Evolutionary conservation across 257 asterid genomes (phyloP).

Genomic region (Solanum megistacrolobum): DNA sequence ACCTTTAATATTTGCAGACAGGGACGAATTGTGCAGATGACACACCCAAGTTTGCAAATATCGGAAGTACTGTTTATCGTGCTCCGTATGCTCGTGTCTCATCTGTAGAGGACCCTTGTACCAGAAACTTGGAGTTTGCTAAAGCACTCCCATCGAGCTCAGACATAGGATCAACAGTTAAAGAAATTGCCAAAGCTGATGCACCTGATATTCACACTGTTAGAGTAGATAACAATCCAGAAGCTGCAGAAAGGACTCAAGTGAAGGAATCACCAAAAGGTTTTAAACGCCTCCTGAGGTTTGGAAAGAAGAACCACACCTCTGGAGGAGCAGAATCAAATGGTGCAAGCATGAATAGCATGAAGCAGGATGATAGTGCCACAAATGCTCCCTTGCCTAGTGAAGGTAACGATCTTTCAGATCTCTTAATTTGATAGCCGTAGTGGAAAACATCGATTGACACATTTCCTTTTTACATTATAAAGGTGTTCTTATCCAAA

Average conservation of each 20-base stretch:
- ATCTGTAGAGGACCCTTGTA: slow-evolving; percentile 58
- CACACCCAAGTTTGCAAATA: slow-evolving; percentile 17
- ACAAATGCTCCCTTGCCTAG: slow-evolving; percentile 35
- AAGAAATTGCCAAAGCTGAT: slow-evolving; percentile 32
- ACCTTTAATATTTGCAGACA: slow-evolving; percentile 24
- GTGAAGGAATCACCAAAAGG: slow-evolving; percentile 77
- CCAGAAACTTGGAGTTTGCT: slow-evolving; percentile 32
- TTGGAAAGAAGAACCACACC: slow-evolving; percentile 68
- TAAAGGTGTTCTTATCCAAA: background rate
- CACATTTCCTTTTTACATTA: background rate
- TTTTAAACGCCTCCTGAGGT: slow-evolving; percentile 63
- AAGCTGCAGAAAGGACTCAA: slow-evolving; percentile 32
- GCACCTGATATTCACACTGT: slow-evolving; percentile 31
- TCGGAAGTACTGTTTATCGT: slow-evolving; percentile 24
- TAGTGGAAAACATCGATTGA: background rate
- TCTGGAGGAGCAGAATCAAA: slow-evolving; percentile 59
- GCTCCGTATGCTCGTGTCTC: slow-evolving; percentile 66
- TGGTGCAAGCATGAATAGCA: slow-evolving; percentile 29
- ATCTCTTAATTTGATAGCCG: background rate
- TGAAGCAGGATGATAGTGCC: slow-evolving; percentile 28
- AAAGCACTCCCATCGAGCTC: slow-evolving; percentile 30
- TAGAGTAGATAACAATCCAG: slow-evolving; percentile 32
- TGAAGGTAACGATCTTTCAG: slow-evolving; percentile 50
- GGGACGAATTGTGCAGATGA: slow-evolving; percentile 26
- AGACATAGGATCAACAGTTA: slow-evolving; percentile 23